Evolutionary conservation across 352 stramenopile genomes (phyloP), one percentile per base, ranked within the genome.

Genomic region (Pythium apleroticum): DNA sequence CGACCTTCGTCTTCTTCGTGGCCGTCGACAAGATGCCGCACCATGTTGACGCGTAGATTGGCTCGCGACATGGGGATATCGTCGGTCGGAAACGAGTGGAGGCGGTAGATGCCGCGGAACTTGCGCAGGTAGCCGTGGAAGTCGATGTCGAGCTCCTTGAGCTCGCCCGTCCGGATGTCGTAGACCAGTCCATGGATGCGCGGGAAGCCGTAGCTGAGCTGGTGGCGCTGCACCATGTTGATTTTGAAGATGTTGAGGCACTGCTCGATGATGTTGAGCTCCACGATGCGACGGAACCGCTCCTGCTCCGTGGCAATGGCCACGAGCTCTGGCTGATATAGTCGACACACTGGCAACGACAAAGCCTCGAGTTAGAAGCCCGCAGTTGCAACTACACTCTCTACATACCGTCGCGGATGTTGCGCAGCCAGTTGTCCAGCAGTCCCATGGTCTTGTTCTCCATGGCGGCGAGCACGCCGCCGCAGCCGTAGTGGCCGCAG

Each of bases 231-330:
- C 65, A 97, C 88, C 22, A 93, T 71, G 0, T 81, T 85, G 55
- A 95, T 96, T 77, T 96, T 96, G 74, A 94, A 96, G 33, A 96
- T 76, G 73, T 96, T 96, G 56, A 96, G 89, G 68, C 87, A 96
- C 77, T 96, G 89, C 70, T 96, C 89, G 53, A 93, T 78, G 10
- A 86, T 93, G 77, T 96, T 97, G 37, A 97, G 80, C 73, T 96
- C 89, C 35, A 97, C 78, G 46, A 90, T 84, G 63, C 86, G 83
- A 55, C 86, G 78, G 46, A 93, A 69, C 0, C 90, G 87, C 63
- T 88, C 69, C 22, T 97, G 80, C 20, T 72, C 62, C 73, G 97
- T 76, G 1, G 83, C 65, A 50, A 98, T 98, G 25, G 69, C 59
- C 43, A 82, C 49, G 27, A 98, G 73, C 71, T 98, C 91, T 22